Evolutionary conservation across 139 green algal genomes (phyloP).

Genomic region (Chlorella sp.): DNA sequence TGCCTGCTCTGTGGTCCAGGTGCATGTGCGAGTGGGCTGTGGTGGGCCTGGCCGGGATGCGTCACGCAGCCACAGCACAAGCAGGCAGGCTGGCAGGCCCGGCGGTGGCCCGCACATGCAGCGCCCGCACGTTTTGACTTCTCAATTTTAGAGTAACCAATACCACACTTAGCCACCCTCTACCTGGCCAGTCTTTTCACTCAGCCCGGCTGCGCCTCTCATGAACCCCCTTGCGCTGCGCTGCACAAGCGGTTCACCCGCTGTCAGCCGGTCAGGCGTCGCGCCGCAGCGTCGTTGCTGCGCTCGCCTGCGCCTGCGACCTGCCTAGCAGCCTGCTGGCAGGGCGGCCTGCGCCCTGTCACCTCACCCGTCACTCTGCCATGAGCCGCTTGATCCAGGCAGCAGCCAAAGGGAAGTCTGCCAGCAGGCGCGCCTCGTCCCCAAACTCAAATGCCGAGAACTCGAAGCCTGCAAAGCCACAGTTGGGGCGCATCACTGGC

Average conservation of each 20-base stretch:
- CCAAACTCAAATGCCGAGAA: conserved; percentile 18
- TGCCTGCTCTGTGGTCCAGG: no score
- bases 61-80: neutral
- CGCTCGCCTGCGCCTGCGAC: no score
- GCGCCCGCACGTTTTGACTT: neutral
- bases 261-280: no score
- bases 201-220: no score
- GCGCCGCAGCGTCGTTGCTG: no score
- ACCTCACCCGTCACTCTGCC: neutral
- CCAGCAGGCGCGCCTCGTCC: neutral
- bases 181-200: no score
- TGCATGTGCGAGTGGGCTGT: neutral
- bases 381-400: conserved; percentile 31
- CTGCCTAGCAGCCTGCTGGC: no score
- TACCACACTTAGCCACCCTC: no score
- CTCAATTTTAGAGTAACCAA: no score
- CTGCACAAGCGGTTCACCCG: no score
- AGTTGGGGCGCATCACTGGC: neutral
- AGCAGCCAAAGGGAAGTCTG: neutral
- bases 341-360: no score
- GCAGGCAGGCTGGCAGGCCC: neutral
- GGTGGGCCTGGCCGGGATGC: neutral
- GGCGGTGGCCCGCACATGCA: neutral
- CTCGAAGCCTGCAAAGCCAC: neutral
- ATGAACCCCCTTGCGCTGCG: no score